These are phyloP conservation scores for Silene noctiflora DNA, from an alignment of 179 eudicot genomes.

Conservation along the genomic window DNA sequence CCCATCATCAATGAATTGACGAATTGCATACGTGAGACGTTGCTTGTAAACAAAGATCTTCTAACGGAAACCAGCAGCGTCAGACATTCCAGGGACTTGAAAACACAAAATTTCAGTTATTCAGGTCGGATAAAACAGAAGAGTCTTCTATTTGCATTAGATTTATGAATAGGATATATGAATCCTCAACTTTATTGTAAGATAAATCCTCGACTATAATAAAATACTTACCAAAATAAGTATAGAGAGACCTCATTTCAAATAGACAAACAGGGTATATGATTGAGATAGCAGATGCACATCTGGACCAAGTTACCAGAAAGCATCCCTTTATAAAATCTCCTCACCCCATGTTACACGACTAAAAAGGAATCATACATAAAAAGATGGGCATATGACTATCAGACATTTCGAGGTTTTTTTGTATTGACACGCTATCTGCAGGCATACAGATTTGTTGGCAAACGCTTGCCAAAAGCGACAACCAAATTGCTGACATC, in stretches of 20 bases:
- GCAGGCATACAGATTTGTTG: not conserved
- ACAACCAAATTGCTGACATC: not conserved
- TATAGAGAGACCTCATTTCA: not conserved
- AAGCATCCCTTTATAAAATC: not conserved
- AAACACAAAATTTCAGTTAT: constrained; percentile 22
- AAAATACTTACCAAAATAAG: no score
- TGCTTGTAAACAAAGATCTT: constrained; percentile 33
- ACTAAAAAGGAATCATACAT: not conserved
- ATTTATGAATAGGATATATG: not conserved
- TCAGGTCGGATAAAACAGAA: constrained; percentile 14
- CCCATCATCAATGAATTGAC: constrained; percentile 38
- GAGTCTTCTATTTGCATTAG: constrained; percentile 3
- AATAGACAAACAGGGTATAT: constrained; percentile 2
- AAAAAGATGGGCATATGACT: not conserved
- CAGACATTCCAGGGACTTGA: constrained; percentile 47
- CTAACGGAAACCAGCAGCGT: constrained; percentile 35
- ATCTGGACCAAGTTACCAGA: not conserved
- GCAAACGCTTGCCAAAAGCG: constrained; percentile 1
- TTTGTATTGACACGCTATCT: constrained; percentile 9
- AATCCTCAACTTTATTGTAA: not conserved
- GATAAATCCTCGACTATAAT: no score
- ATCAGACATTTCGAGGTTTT: not conserved
- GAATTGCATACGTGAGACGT: constrained; percentile 29
- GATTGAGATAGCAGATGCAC: constrained; percentile 7
- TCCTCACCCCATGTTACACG: not conserved